Base-by-base conservation (phyloP, 768 basidiomycete genomes). In the Pisolithus albus region DNA sequence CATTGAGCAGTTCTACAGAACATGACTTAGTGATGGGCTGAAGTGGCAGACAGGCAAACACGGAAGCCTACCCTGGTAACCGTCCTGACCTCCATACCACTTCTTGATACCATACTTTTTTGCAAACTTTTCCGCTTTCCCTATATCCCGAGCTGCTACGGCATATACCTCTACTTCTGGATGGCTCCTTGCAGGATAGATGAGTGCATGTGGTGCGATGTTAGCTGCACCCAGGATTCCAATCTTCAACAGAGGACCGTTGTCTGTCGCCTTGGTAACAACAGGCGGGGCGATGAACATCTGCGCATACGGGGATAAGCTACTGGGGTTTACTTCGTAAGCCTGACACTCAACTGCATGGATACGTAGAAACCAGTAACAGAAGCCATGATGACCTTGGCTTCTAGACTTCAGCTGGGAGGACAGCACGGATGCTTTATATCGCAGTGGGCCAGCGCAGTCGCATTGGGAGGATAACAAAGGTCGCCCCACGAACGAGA, bases 101-200 rank as follows among this genome's bases (percentile, higher is more conserved):
- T 75, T 80, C 45, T 67, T 63, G 43, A 86, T 78, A 0, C 70
- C 67, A 45, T 81, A 61, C 21, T 23, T 23, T 23, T 23, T 23
- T 1, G 21, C 21, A 50, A 72, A 84, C 9, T 58, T 62, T 43
- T 73, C 60, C 2, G 81, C 21, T 23, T 62, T 69, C 6, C 52
- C 56, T 18, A 73, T 63, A 60, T 74, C 76, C n/a, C 84, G 72
- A 4, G 84, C 78, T 1, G 82, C 84, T 5, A 86, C 73, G 2
- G 77, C 84, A 39, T 72, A 66, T 1, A 86, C 63, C 10, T 77
- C 72, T 1, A 75, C 79, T 53, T 82, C 84, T 0, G 78, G 68
- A 50, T 85, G 83, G 49, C 67, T 75, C 48, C 65, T 71, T 0
- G 75, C 77, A 7, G 83, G 81, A 2, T 53, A 52, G 34, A 85